A percentile compares a stretch with the other conserved stretches of the same genome.
phyloP scores from a whole-genome alignment of 2,329 filamentous ascomycete species.

The Hysterium pulicare region DNA sequence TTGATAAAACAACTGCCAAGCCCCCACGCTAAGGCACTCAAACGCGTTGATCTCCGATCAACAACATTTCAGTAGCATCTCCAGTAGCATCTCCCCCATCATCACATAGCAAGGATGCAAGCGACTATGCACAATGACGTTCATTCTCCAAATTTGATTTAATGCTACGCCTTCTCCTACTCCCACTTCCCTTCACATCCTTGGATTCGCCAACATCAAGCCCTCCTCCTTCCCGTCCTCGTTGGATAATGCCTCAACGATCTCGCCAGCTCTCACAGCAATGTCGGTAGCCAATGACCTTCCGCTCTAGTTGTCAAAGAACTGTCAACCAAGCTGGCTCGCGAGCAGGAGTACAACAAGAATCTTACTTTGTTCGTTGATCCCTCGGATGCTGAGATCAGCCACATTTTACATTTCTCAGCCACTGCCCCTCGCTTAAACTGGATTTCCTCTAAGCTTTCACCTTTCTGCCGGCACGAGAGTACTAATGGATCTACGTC shows the following conservation, averaged over 20 bases:
- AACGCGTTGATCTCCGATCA: too few species aligned
- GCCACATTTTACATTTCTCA: slow-evolving; percentile 28
- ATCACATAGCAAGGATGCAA: too few species aligned
- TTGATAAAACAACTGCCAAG: too few species aligned
- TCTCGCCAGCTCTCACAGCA: slow-evolving; percentile 30
- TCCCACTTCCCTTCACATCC: slow-evolving; percentile 32
- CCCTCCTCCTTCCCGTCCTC: slow-evolving; percentile 14
- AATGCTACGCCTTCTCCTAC: too few species aligned
- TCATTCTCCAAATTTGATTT: too few species aligned
- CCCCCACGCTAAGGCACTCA: too few species aligned
- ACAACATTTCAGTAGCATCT: too few species aligned
- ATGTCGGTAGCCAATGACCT: slow-evolving; percentile 35
- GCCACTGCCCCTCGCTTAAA: slow-evolving; percentile 34
- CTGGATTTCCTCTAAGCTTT: slow-evolving; percentile 36
- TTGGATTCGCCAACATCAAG: slow-evolving; percentile 22
- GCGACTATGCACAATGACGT: too few species aligned
- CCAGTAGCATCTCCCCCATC: too few species aligned
- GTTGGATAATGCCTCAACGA: slow-evolving; percentile 22
- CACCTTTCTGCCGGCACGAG: slow-evolving; percentile 33
- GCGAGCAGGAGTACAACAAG: background rate
- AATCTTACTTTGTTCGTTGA: background rate
- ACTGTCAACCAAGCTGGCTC: background rate
- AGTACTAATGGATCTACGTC: slow-evolving; percentile 30
- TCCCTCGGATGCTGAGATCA: slow-evolving; percentile 30
- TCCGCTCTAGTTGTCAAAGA: slow-evolving; percentile 8